phyloP scores from a whole-genome alignment of 495 filamentous ascomycete genomes.

The Alectoria sarmentosa region DNA sequence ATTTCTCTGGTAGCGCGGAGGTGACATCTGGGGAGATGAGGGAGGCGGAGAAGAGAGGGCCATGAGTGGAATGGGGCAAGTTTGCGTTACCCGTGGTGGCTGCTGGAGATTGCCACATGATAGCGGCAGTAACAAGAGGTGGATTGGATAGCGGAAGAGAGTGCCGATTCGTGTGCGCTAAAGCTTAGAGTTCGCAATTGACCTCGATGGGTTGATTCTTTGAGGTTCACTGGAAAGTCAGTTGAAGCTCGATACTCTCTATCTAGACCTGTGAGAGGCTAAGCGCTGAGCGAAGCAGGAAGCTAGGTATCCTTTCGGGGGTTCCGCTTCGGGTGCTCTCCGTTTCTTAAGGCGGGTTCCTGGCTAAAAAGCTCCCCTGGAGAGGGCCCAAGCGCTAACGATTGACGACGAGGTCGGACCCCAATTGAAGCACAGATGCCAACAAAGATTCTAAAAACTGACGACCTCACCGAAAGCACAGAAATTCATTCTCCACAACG shows the following conservation, averaged over 20 bases:
- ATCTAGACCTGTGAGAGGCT: neutral
- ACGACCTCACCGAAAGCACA: neutral
- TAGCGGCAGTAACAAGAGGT: neutral
- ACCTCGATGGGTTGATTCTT: neutral
- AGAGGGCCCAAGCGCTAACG: conserved; percentile 1
- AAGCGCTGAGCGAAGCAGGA: neutral
- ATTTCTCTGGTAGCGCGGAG: conserved; percentile 65
- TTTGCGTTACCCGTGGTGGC: conserved; percentile 16
- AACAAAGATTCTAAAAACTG: neutral
- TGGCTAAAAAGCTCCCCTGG: neutral
- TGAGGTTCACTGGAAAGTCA: neutral
- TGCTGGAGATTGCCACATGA: conserved; percentile 23
- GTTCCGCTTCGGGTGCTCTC: neutral
- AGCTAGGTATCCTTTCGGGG: neutral
- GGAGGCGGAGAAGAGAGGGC: conserved; percentile 64
- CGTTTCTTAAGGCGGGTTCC: neutral
- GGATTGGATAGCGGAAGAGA: neutral
- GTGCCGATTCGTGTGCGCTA: neutral
- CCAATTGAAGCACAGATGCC: conserved; percentile 5
- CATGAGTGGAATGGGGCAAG: conserved; percentile 43
- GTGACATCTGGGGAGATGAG: conserved; percentile 73
- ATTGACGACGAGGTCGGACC: neutral
- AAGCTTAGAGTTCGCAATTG: neutral
- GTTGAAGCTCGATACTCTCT: neutral
- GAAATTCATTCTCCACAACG: conserved; percentile 9